Percentiles rank a stretch among this genome's conserved stretches.
These are phyloP conservation scores for Triticum turgidum DNA, from an alignment of 176 grass and related monocot species.

Conservation along the genomic window DNA sequence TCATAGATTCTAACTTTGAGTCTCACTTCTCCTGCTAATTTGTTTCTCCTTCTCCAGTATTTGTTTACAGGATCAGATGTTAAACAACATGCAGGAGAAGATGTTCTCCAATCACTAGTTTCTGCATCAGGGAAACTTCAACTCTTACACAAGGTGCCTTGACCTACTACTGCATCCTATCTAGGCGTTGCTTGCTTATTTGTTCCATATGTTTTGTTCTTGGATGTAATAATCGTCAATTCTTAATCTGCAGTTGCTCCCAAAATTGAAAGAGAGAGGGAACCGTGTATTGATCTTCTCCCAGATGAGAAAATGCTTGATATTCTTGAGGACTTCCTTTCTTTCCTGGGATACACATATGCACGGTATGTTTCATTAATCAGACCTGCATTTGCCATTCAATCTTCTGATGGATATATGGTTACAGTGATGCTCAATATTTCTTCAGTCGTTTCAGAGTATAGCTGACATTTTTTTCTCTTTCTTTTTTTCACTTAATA, in stretches of 20 bases:
- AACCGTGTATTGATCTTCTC: conserved; percentile 70
- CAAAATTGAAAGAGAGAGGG: conserved; percentile 68
- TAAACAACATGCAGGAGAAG: conserved; percentile 31
- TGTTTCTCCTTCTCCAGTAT: conserved; percentile 37
- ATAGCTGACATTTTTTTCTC: not conserved
- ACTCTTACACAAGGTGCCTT: conserved; percentile 54
- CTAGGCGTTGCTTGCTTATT: not conserved
- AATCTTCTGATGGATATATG: not conserved
- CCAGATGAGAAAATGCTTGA: conserved; percentile 74
- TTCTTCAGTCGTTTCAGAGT: not conserved
- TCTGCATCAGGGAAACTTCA: conserved; percentile 67
- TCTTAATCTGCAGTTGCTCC: conserved; percentile 48
- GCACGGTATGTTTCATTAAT: conserved; percentile 42
- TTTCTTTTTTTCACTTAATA: not conserved
- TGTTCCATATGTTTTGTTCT: not conserved
- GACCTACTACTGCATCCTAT: not conserved
- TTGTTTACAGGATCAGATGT: conserved; percentile 49
- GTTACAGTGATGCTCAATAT: not conserved
- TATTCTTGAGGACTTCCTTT: conserved; percentile 63
- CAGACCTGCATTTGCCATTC: not conserved
- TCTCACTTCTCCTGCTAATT: not conserved
- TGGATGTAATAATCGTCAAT: not conserved
- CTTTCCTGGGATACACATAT: conserved; percentile 40
- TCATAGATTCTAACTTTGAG: not conserved
- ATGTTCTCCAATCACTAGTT: conserved; percentile 50